These are phyloP conservation scores for Lanmaoa rubissima DNA, from an alignment of 768 basidiomycete genomes.

Conservation along the genomic window DNA sequence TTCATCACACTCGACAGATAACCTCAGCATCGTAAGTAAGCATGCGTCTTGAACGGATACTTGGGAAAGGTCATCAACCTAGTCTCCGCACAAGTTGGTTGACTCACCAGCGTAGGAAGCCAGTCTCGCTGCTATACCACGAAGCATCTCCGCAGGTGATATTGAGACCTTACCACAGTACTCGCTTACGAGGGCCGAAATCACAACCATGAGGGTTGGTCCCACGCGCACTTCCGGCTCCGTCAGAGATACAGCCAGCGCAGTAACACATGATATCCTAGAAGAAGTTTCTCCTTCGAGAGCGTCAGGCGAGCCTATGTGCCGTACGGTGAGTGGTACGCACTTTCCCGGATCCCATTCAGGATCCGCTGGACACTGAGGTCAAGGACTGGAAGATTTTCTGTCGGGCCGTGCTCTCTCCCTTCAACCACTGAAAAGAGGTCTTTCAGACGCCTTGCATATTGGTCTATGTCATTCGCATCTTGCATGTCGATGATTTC, in stretches of 20 bases:
- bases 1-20: slow-evolving; percentile 57
- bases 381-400: slow-evolving; percentile 48
- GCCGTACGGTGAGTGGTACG: slow-evolving; percentile 8
- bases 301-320: slow-evolving; percentile 9
- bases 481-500: slow-evolving; percentile 51
- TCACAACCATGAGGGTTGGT: slow-evolving; percentile 64
- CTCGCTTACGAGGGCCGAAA: slow-evolving; percentile 67
- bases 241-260: slow-evolving; percentile 43
- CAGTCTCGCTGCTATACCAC: slow-evolving; percentile 43
- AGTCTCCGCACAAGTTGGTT: slow-evolving; percentile 15
- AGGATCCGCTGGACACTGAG: slow-evolving; percentile 56
- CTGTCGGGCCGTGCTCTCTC: slow-evolving; percentile 22
- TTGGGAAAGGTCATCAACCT: slow-evolving; percentile 27
- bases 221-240: slow-evolving; percentile 40
- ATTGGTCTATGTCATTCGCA: slow-evolving; percentile 53
- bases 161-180: slow-evolving; percentile 51
- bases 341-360: slow-evolving; percentile 49
- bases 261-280: slow-evolving; percentile 43
- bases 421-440: slow-evolving; percentile 40
- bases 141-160: slow-evolving; percentile 47
- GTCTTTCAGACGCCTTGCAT: slow-evolving; percentile 50
- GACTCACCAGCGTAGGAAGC: slow-evolving; percentile 43
- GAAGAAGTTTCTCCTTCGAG: slow-evolving; percentile 40
- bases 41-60: slow-evolving; percentile 73
- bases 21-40: slow-evolving; percentile 67